Evolutionary conservation across 2,329 filamentous ascomycete species (phyloP).

Genomic region (Lachnellula occidentalis): DNA sequence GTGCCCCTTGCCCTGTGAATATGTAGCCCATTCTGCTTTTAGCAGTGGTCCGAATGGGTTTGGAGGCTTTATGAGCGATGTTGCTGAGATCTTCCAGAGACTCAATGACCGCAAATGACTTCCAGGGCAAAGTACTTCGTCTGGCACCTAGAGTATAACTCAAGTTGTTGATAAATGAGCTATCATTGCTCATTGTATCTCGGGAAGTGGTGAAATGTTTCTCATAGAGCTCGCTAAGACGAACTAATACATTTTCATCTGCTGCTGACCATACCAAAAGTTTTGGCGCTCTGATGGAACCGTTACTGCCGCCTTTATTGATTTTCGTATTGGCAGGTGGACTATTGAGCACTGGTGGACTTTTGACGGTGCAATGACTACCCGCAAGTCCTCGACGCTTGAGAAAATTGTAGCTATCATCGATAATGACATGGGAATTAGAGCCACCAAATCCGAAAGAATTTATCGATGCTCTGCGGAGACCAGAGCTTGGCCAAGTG

Average conservation of each 20-base stretch:
- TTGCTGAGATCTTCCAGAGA: background rate
- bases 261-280: background rate
- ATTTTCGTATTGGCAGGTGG: too few relatives aligned
- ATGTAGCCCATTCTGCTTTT: background rate
- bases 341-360: too few relatives aligned
- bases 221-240: background rate
- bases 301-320: too few relatives aligned
- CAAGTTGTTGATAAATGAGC: background rate
- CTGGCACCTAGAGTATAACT: background rate
- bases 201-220: background rate
- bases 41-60: background rate
- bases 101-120: background rate
- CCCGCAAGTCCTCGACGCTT: background rate
- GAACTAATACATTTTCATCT: background rate
- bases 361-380: background rate
- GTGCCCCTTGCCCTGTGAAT: constrained; percentile 17
- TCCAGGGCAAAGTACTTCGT: background rate
- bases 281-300: background rate
- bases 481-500: constrained; percentile 2
- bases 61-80: background rate
- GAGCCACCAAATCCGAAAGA: constrained; percentile 36
- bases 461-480: constrained; percentile 18
- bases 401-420: constrained; percentile 1
- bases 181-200: too few relatives aligned
- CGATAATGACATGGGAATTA: constrained; percentile 10